Conservation (phyloP, 164 flowering plant species). For the Nymphaea thermarum region DNA sequence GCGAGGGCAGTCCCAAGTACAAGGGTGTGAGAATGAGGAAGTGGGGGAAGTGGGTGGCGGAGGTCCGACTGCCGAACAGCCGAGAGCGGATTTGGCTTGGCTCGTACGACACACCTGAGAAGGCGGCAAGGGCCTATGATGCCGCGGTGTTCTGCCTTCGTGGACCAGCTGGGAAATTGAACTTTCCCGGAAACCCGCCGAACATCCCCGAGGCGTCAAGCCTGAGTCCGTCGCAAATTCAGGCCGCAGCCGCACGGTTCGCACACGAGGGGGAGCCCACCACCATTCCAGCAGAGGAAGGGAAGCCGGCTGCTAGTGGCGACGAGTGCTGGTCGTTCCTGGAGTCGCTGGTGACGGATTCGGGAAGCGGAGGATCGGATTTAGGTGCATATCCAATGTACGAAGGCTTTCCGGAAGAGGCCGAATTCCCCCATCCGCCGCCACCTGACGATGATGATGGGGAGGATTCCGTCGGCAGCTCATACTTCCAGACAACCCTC, state of each 20-base stretch:
- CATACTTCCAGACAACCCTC: no score
- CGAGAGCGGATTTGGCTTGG: conserved; percentile 36
- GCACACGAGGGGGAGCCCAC: conserved; percentile 11
- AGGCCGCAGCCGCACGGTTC: conserved; percentile 20
- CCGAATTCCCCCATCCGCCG: no score
- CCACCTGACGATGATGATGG: no score
- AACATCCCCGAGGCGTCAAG: conserved; percentile 11
- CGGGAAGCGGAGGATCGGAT: not conserved
- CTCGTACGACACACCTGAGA: conserved; percentile 28
- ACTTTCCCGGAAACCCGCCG: conserved; percentile 28
- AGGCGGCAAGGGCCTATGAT: conserved; percentile 38
- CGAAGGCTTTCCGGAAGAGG: not conserved
- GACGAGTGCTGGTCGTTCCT: not conserved
- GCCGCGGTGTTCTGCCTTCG: conserved; percentile 32
- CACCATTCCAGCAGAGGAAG: not conserved
- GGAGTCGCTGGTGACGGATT: not conserved
- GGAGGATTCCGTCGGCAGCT: no score
- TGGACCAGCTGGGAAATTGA: conserved; percentile 22
- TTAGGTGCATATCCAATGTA: not conserved
- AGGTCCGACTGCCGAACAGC: conserved; percentile 32
- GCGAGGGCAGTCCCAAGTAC: conserved; percentile 6
- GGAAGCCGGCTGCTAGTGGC: not conserved
- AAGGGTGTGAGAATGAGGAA: conserved; percentile 40
- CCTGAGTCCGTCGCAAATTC: conserved; percentile 22
- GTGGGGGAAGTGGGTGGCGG: conserved; percentile 45